Percentiles rank a stretch among this genome's conserved stretches.
phyloP scores from a whole-genome alignment of 75 land plant species.

The Cryptomeria japonica region DNA sequence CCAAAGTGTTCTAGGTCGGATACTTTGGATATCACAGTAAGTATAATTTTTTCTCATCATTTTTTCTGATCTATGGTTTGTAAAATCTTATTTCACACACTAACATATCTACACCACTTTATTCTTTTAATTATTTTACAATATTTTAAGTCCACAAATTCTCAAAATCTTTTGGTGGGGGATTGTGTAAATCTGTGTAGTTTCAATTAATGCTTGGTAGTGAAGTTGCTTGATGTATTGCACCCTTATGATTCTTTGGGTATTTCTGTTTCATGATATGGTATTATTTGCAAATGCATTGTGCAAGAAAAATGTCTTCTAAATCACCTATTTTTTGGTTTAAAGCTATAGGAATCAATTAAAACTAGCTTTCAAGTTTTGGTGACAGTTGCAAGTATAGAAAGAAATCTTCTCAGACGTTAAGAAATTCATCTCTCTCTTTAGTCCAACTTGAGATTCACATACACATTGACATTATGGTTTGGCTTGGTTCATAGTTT shows the following conservation, averaged over 20 bases:
- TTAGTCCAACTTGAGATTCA: too few species aligned
- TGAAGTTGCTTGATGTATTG: background rate
- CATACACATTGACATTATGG: background rate
- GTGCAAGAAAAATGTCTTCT: background rate
- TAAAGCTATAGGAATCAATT: background rate
- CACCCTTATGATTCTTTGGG: too few species aligned
- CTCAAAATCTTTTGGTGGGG: background rate
- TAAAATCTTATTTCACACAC: background rate
- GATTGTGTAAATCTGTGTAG: background rate
- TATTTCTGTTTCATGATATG: background rate
- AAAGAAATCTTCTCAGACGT: background rate
- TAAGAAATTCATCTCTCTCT: background rate
- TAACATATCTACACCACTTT: background rate
- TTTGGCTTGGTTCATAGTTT: background rate
- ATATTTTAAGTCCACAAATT: background rate
- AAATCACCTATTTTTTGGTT: background rate
- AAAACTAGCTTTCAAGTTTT: background rate
- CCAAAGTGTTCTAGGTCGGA: constrained; percentile 64
- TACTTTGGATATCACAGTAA: constrained; percentile 85
- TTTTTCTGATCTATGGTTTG: background rate
- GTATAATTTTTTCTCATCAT: constrained; percentile 17
- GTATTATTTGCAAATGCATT: background rate
- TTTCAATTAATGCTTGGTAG: background rate
- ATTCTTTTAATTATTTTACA: background rate
- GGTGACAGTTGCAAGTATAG: background rate